Base-by-base conservation (phyloP, 768 basidiomycete genomes). In the Chiua virens region DNA sequence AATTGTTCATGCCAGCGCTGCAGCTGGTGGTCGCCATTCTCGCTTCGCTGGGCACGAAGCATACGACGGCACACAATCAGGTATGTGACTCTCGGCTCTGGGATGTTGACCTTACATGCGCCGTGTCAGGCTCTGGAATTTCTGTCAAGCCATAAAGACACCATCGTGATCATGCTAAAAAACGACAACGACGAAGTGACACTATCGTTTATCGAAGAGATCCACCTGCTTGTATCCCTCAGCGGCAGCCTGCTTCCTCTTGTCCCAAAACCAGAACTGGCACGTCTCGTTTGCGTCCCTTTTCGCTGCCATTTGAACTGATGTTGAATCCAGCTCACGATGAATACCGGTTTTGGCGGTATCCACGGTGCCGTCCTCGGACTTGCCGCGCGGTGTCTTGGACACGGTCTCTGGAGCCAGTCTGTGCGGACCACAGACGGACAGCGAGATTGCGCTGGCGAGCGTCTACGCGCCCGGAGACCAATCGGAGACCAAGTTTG, bases 1-100 rank as follows among this genome's bases (percentile, higher is more conserved):
- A 97, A 61, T 69, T 97, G 1, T 79, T 97, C 59, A 81, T 93
- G 71, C 94, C 92, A 0, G 85, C 87, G 5, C 66, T 98, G 37
- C 93, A 97, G 66, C 77, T 97, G 18, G 78, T 90, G 13, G 79
- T 85, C 49, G 86, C 83, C 8, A 80, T 92, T 49, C 71, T 96
- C 27, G 82, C 91, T 4, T 87, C 86, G n/a, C 68, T 93, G 10
- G 89, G 90, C 11, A 71, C 74, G 18, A 80, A 81, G 44, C 88
- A 91, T 55, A 66, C 78, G 3, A 83, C 83, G 0, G 86, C 83
- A 1, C 74, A 81, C 2, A 81, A 85, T 42, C 91, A 92, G 74
- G 90, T 85, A 56, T 34, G 73, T 60, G 2, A 3, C 22, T n/a
- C 25, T 3, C 6, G 34, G 14, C 30, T 11, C 36, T 36, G 10